A percentile compares a stretch with the other conserved stretches of the same genome.
Conservation (phyloP, 441 rosid genomes). For the Gossypium aridum region DNA sequence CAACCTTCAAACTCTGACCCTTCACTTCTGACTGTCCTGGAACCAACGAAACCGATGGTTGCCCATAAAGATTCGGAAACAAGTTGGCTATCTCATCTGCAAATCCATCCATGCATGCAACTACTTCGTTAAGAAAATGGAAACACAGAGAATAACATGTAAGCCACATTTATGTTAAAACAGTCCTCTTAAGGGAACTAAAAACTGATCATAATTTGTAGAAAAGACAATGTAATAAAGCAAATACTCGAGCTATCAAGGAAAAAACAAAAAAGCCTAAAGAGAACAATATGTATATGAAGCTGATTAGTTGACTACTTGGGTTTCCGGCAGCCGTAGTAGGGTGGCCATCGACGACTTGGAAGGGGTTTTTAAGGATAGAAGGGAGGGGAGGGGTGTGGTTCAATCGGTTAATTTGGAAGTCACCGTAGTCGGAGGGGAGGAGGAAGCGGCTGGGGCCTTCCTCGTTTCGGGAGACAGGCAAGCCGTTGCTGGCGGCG, state of each 20-base stretch:
- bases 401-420: slow-evolving; percentile 69
- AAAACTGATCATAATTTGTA: neutral
- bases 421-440: slow-evolving; percentile 70
- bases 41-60: slow-evolving; percentile 65
- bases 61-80: slow-evolving; percentile 84
- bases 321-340: slow-evolving; percentile 91
- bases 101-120: slow-evolving; percentile 4
- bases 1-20: slow-evolving; percentile 65
- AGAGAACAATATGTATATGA: neutral
- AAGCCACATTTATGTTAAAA: neutral
- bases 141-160: neutral
- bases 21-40: slow-evolving; percentile 29
- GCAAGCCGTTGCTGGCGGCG: neutral
- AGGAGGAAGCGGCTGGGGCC: neutral
- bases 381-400: slow-evolving; percentile 76
- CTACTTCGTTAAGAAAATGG: neutral
- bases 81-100: slow-evolving; percentile 89
- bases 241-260: neutral
- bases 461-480: neutral
- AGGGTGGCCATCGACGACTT: slow-evolving; percentile 69
- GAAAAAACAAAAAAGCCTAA: neutral
- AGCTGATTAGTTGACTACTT: slow-evolving; percentile 25
- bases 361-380: slow-evolving; percentile 56
- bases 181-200: neutral
- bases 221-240: neutral